phyloP scores from a whole-genome alignment of 2,329 filamentous ascomycete species.

The Ascochyta viciae-villosae region DNA sequence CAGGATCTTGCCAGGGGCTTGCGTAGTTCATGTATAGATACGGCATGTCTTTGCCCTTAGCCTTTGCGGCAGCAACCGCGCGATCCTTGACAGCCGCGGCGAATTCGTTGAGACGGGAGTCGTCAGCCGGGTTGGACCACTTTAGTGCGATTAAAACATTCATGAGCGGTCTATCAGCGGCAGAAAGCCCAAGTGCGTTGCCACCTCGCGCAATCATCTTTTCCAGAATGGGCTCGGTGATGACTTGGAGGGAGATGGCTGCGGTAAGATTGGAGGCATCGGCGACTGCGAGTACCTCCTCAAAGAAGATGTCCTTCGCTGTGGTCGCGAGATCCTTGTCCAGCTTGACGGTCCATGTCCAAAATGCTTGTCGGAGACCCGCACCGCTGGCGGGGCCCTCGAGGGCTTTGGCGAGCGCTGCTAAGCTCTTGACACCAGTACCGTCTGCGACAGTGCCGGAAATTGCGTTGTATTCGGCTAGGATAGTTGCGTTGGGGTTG shows the following conservation, averaged over 20 bases:
- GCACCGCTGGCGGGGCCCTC: conserved; percentile 12
- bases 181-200: conserved; percentile 39
- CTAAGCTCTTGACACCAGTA: conserved; percentile 28
- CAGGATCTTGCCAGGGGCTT: conserved; percentile 50
- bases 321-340: conserved; percentile 27
- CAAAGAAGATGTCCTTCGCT: conserved; percentile 34
- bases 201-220: conserved; percentile 33
- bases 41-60: conserved; percentile 6
- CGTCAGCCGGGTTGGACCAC: conserved; percentile 34
- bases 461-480: conserved; percentile 38
- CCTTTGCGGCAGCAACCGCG: conserved; percentile 12
- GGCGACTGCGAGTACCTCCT: conserved; percentile 25
- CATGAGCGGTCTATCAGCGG: conserved; percentile 29
- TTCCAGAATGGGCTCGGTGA: conserved; percentile 32
- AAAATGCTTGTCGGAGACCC: conserved; percentile 36
- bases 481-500: conserved; percentile 30
- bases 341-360: conserved; percentile 37
- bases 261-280: conserved; percentile 29
- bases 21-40: conserved; percentile 59
- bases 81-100: conserved; percentile 25
- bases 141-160: conserved; percentile 23
- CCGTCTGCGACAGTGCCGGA: conserved; percentile 19
- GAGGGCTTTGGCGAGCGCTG: conserved; percentile 26
- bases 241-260: conserved; percentile 34
- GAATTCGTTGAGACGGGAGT: conserved; percentile 29